Evolutionary conservation across 1,284 basidiomycete species (phyloP).

Genomic region (Meripilus lineatus): DNA sequence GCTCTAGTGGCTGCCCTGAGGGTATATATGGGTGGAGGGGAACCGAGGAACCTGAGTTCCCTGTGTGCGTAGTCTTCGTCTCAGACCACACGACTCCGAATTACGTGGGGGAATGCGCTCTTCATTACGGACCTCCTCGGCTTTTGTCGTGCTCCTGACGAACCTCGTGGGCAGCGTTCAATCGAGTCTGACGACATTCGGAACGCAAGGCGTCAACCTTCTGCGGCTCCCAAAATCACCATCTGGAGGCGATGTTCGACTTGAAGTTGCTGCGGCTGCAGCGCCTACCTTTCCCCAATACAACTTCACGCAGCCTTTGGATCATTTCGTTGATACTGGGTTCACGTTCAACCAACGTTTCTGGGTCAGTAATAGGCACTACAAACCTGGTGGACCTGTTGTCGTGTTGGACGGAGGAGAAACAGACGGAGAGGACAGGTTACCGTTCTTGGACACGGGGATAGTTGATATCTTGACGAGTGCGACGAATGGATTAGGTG

Average conservation of each 20-base stretch:
- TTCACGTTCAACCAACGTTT: constrained; percentile 69
- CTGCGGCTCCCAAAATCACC: background rate
- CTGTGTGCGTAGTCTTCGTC: too few relatives aligned
- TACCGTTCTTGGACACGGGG: constrained; percentile 70
- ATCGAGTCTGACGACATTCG: background rate
- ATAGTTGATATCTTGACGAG: constrained; percentile 80
- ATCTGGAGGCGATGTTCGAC: too few relatives aligned
- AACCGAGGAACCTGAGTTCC: too few relatives aligned
- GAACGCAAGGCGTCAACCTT: background rate
- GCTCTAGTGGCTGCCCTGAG: too few relatives aligned
- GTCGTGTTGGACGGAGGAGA: constrained; percentile 80
- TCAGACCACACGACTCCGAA: too few relatives aligned
- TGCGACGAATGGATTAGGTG: constrained; percentile 74
- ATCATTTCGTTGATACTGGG: constrained; percentile 58
- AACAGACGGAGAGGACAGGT: constrained; percentile 62
- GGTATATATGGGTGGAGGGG: too few relatives aligned
- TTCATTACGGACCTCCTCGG: too few relatives aligned
- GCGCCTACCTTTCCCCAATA: constrained; percentile 14
- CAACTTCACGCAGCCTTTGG: constrained; percentile 72
- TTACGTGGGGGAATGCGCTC: too few relatives aligned
- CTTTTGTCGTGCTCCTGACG: too few relatives aligned
- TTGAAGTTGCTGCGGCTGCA: constrained; percentile 3
- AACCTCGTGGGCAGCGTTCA: background rate
- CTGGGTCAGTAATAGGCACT: constrained; percentile 81
- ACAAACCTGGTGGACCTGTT: constrained; percentile 70